Evolutionary conservation across 2,329 filamentous ascomycete species (phyloP).

Genomic region (Nothophoma quercina): DNA sequence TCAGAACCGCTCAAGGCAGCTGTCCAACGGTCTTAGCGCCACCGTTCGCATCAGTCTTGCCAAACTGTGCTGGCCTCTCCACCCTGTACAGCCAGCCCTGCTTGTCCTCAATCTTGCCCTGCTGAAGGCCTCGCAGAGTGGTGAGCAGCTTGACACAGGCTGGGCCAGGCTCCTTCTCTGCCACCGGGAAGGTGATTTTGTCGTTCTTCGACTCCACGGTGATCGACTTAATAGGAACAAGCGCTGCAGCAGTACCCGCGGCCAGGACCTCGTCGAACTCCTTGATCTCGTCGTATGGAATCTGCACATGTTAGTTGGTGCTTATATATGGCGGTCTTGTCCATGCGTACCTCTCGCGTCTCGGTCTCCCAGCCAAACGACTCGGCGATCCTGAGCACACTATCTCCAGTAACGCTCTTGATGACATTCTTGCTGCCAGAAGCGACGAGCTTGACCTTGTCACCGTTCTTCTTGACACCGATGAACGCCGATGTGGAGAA

Average conservation of each 20-base stretch:
- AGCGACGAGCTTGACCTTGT: slow-evolving; percentile 76
- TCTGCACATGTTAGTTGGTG: slow-evolving; percentile 56
- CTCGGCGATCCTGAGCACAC: slow-evolving; percentile 75
- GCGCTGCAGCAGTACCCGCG: slow-evolving; percentile 86
- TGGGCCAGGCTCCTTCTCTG: slow-evolving; percentile 74
- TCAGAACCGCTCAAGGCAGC: slow-evolving; percentile 34
- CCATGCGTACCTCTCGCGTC: slow-evolving; percentile 66
- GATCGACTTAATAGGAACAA: slow-evolving; percentile 92
- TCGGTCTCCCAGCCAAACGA: slow-evolving; percentile 87
- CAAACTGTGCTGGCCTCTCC: slow-evolving; percentile 50
- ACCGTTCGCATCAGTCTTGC: slow-evolving; percentile 30
- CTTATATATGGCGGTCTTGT: no score
- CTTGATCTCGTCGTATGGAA: slow-evolving; percentile 69
- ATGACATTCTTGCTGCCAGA: slow-evolving; percentile 90
- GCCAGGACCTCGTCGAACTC: slow-evolving; percentile 83
- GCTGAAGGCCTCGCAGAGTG: slow-evolving; percentile 85
- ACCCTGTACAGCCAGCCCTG: slow-evolving; percentile 73
- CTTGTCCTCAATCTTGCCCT: slow-evolving; percentile 77
- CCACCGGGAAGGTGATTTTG: slow-evolving; percentile 63
- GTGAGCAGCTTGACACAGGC: slow-evolving; percentile 75
- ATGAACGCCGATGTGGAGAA: slow-evolving; percentile 96
- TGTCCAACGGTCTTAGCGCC: slow-evolving; percentile 44
- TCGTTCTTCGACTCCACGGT: slow-evolving; percentile 69
- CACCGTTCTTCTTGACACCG: slow-evolving; percentile 71
- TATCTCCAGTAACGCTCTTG: slow-evolving; percentile 83